A percentile compares a stretch with the other conserved stretches of the same genome.
These are phyloP conservation scores for Handroanthus guayacan DNA, from an alignment of 257 asterid species.

Conservation along the genomic window DNA sequence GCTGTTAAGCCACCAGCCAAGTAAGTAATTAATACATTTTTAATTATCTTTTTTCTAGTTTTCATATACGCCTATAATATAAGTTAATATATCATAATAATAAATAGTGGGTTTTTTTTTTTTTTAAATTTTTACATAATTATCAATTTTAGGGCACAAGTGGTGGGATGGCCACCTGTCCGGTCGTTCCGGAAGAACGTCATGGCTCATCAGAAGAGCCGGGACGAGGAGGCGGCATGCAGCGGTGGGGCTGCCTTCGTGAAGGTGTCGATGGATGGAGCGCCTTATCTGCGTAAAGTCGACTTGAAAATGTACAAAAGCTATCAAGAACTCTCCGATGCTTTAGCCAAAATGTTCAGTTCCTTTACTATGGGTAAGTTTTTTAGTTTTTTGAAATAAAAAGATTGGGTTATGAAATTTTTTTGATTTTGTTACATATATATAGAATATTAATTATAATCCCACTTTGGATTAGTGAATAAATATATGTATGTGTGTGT, in stretches of 20 bases:
- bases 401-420: background rate
- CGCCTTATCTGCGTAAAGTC: slow-evolving; percentile 60
- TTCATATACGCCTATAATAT: background rate
- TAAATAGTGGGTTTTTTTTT: too few species aligned
- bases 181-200: slow-evolving; percentile 81
- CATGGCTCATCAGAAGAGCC: slow-evolving; percentile 52
- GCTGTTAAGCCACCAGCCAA: slow-evolving; percentile 65
- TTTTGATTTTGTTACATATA: background rate
- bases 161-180: slow-evolving; percentile 97
- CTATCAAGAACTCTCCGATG: slow-evolving; percentile 54
- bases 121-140: background rate
- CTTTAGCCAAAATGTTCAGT: slow-evolving; percentile 66
- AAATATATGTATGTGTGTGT: background rate
- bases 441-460: background rate
- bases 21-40: too few species aligned
- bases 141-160: slow-evolving; percentile 65
- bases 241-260: slow-evolving; percentile 44
- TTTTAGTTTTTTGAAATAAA: background rate
- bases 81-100: too few species aligned
- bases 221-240: slow-evolving; percentile 42
- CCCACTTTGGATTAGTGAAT: background rate
- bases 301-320: slow-evolving; percentile 53
- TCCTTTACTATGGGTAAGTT: slow-evolving; percentile 57
- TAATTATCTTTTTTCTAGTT: background rate
- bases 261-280: slow-evolving; percentile 68